Evolutionary conservation across 2,329 filamentous ascomycete genomes (phyloP).

Genomic region (Tolypocladium cylindrosporum): DNA sequence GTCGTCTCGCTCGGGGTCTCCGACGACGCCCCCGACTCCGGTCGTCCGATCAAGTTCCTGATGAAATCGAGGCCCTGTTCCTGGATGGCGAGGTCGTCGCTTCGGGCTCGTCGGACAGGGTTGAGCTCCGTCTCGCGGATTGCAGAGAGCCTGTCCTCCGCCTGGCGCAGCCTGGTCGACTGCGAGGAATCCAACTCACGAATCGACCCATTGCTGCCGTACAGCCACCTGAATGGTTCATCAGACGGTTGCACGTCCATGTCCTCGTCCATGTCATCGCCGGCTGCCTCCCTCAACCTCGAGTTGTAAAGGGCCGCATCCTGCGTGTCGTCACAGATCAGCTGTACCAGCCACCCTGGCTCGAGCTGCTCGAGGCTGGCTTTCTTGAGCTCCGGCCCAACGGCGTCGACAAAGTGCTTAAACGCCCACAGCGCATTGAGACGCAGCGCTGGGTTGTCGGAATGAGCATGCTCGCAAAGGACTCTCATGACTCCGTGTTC

Average conservation of each 20-base stretch:
- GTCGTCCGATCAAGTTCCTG: constrained; percentile 72
- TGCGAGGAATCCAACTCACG: constrained; percentile 22
- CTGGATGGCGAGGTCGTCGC: constrained; percentile 76
- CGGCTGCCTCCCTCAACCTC: constrained; percentile 15
- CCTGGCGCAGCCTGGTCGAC: constrained; percentile 35
- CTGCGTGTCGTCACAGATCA: constrained; percentile 58
- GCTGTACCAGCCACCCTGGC: constrained; percentile 68
- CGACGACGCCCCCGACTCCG: constrained; percentile 36
- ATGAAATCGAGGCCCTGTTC: constrained; percentile 86
- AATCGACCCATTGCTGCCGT: constrained; percentile 19
- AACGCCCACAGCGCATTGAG: constrained; percentile 87
- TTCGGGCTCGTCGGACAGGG: constrained; percentile 55
- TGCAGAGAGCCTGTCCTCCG: constrained; percentile 36
- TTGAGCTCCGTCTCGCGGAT: constrained; percentile 60
- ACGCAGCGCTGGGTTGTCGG: constrained; percentile 65
- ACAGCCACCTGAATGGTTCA: constrained; percentile 29
- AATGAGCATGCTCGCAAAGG: constrained; percentile 77
- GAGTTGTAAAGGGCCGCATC: constrained; percentile 36
- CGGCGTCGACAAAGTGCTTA: constrained; percentile 75
- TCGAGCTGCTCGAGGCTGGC: constrained; percentile 68
- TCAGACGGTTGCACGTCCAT: constrained; percentile 44
- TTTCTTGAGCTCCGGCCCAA: constrained; percentile 63
- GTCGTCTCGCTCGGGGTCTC: constrained; percentile 40
- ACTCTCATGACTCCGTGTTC: constrained; percentile 65
- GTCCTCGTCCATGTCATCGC: constrained; percentile 45